A percentile compares a stretch with the other conserved stretches of the same genome.
Evolutionary conservation across 164 flowering plant species (phyloP).

Genomic region (Sextonia rubra): DNA sequence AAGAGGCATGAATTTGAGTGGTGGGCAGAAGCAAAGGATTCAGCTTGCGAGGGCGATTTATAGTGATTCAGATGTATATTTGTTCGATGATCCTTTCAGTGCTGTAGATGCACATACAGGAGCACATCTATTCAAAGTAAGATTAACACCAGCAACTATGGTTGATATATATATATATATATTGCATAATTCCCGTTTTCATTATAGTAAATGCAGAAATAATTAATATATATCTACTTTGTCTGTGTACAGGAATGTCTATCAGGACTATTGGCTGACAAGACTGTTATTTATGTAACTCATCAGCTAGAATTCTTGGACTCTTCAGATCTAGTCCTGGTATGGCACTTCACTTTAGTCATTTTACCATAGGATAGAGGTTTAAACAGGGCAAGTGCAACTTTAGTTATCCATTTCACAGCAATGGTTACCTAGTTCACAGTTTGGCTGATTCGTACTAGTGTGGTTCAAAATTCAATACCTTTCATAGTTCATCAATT

Average conservation of each 20-base stretch:
- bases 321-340: constrained; percentile 76
- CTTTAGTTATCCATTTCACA: no score
- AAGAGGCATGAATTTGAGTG: constrained; percentile 77
- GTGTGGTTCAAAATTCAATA: no score
- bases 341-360: constrained; percentile 13
- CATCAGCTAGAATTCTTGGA: constrained; percentile 78
- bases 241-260: constrained; percentile 59
- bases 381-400: no score
- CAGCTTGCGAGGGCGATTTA: constrained; percentile 79
- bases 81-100: constrained; percentile 88
- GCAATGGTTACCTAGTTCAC: no score
- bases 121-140: constrained; percentile 68
- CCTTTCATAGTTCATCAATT: no score
- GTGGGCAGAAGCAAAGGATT: constrained; percentile 87
- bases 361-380: neutral
- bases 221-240: neutral
- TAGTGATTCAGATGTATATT: constrained; percentile 60
- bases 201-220: neutral
- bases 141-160: neutral
- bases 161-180: neutral
- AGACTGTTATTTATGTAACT: constrained; percentile 75
- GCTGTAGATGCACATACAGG: constrained; percentile 92
- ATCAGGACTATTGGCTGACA: constrained; percentile 40
- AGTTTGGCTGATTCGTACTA: no score
- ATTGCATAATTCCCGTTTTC: neutral